A percentile compares a stretch with the other conserved stretches of the same genome.
Conservation (phyloP, 179 eudicot genomes). For the Spergularia azorica region DNA sequence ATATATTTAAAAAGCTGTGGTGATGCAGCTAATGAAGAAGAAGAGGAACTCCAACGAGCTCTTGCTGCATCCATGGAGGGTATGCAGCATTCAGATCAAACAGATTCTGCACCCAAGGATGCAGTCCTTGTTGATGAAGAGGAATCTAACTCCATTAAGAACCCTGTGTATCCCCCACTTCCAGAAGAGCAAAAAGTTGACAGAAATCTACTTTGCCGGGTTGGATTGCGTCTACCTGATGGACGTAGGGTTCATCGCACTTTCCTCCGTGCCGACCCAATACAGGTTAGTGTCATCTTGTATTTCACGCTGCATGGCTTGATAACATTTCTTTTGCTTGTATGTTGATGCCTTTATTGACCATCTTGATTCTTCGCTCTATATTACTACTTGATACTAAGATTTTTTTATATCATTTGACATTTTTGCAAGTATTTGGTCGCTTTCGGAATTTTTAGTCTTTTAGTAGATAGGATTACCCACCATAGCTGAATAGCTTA, state of each 20-base stretch:
- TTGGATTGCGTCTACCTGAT: constrained; percentile 95
- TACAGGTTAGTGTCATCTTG: constrained; percentile 54
- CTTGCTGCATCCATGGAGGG: constrained; percentile 84
- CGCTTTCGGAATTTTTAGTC: too few species aligned
- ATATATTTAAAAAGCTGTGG: neutral
- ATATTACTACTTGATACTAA: neutral
- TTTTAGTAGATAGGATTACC: too few species aligned
- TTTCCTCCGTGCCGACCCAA: constrained; percentile 73
- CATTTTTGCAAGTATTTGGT: too few species aligned
- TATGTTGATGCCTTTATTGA: neutral
- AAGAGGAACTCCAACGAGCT: constrained; percentile 73
- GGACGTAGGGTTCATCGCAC: constrained; percentile 93
- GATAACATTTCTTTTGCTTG: neutral
- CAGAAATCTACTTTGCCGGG: constrained; percentile 73
- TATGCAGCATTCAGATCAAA: constrained; percentile 38
- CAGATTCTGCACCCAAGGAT: constrained; percentile 32
- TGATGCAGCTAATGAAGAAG: constrained; percentile 50
- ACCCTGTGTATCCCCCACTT: constrained; percentile 63
- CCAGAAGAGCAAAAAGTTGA: constrained; percentile 87
- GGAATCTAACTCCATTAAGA: constrained; percentile 31
- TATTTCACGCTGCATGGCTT: constrained; percentile 5
- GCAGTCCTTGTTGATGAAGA: constrained; percentile 39
- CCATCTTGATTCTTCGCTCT: neutral
- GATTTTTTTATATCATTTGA: neutral
- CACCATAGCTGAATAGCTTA: too few species aligned